phyloP scores from a whole-genome alignment of 2,329 filamentous ascomycete genomes.

The Lomentospora prolificans region DNA sequence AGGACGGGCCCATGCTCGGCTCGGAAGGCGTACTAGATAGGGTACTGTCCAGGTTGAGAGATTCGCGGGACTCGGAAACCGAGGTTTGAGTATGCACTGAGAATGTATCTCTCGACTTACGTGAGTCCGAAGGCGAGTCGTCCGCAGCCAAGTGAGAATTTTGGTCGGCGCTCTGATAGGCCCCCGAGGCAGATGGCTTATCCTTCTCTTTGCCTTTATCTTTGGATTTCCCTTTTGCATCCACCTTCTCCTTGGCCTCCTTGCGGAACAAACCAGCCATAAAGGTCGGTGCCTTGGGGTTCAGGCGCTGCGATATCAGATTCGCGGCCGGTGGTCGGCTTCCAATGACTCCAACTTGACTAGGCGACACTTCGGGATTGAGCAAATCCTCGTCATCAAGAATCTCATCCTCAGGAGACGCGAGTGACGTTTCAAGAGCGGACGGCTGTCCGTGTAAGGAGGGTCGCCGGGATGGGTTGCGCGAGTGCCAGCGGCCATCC shows the following conservation, averaged over 20 bases:
- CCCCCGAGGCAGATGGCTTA: constrained; percentile 22
- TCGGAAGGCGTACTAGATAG: constrained; percentile 50
- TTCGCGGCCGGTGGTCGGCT: constrained; percentile 51
- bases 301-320: constrained; percentile 54
- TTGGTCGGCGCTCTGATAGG: constrained; percentile 13
- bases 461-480: constrained; percentile 68
- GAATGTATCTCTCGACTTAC: constrained; percentile 44
- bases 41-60: constrained; percentile 43
- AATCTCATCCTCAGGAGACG: constrained; percentile 55
- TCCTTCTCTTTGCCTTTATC: constrained; percentile 26
- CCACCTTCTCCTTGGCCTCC: constrained; percentile 18
- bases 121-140: constrained; percentile 42
- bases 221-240: constrained; percentile 24
- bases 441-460: constrained; percentile 71
- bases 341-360: constrained; percentile 64
- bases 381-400: constrained; percentile 46
- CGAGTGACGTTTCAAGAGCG: constrained; percentile 48
- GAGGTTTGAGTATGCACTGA: constrained; percentile 50
- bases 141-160: constrained; percentile 22
- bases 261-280: constrained; percentile 57
- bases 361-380: constrained; percentile 41
- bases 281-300: constrained; percentile 84
- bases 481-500: constrained; percentile 41
- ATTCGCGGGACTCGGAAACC: constrained; percentile 50
- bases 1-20: constrained; percentile 22